Evolutionary conservation across 148 eudicot genomes (phyloP), one percentile per base, ranked within the genome.

Genomic region (Pouteria glomerata): DNA sequence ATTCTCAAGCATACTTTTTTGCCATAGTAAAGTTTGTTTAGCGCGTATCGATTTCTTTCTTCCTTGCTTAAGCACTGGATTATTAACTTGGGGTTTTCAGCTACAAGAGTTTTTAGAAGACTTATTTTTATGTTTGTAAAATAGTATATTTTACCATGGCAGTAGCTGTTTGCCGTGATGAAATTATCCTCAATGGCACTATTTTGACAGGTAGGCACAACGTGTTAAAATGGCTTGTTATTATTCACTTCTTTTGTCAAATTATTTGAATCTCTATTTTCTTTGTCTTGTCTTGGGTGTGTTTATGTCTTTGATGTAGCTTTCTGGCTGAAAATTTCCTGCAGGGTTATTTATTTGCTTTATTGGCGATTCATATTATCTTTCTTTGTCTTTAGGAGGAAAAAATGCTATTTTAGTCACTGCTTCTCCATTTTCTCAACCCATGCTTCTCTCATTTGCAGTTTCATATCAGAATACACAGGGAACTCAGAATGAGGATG

Each of bases 401-500:
- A 44, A 33, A 0, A 19, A 24, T 1, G 4, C 51, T 48, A 60
- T 8, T 53, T 39, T 41, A 57, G 53, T n/a, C 14, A 73, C 37
- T 35, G 29, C 50, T 29, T 61, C 44, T 64, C 62, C 33, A 18
- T 31, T 52, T 62, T 70, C 42, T 66, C 56, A 62, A 64, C 68
- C 68, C 27, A 48, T 68, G 4, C 45, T 37, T 66, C 66, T 56
- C 55, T 37, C 51, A 68, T 76, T 79, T 76, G 83, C 97, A 93
- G 98, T 84, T 77, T 81, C 92, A 67, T 88, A 84, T 79, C 95
- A 86, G 80, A 85, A 76, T 79, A 69, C 81, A 60, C 92, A 81
- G 71, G 97, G 90, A 85, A 74, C 77, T 72, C 95, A 77, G 74
- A 85, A 73, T 70, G 97, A 90, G 86, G 89, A 88, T 80, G 98